Evolutionary conservation across 1,284 basidiomycete species (phyloP).

Genomic region (Mycena sp.): DNA sequence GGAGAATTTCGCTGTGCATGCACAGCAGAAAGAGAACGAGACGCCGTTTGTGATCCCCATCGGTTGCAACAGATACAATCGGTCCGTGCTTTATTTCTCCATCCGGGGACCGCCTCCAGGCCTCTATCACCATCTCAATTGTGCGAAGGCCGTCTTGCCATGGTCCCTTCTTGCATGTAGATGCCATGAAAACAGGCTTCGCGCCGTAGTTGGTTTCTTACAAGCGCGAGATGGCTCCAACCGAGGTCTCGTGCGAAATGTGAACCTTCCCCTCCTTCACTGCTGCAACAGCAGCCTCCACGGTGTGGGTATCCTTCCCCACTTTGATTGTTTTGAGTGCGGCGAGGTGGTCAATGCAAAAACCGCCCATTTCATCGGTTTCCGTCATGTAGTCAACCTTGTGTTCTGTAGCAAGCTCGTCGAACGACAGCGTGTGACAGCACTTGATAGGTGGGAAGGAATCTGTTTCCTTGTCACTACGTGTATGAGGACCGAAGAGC

Average conservation of each 20-base stretch:
- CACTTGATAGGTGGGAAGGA: neutral
- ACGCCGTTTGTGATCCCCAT: constrained; percentile 13
- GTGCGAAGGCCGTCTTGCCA: neutral
- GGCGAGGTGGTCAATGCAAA: constrained; percentile 3
- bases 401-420: constrained; percentile 1
- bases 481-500: neutral
- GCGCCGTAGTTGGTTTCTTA: constrained; percentile 1
- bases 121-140: neutral
- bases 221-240: constrained; percentile 13
- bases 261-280: constrained; percentile 7
- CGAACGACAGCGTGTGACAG: neutral
- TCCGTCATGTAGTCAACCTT: constrained; percentile 2
- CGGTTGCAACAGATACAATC: neutral
- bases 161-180: constrained; percentile 2
- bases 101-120: constrained; percentile 12
- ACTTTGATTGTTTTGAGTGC: neutral
- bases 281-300: neutral
- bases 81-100: constrained; percentile 12
- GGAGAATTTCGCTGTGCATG: constrained; percentile 7
- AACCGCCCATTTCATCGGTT: constrained; percentile 9
- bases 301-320: neutral
- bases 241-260: constrained; percentile 4
- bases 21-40: constrained; percentile 14
- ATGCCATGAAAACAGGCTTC: constrained; percentile 5
- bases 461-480: neutral